phyloP scores from a whole-genome alignment of 1,284 basidiomycete genomes.

The Schizophyllum amplum region DNA sequence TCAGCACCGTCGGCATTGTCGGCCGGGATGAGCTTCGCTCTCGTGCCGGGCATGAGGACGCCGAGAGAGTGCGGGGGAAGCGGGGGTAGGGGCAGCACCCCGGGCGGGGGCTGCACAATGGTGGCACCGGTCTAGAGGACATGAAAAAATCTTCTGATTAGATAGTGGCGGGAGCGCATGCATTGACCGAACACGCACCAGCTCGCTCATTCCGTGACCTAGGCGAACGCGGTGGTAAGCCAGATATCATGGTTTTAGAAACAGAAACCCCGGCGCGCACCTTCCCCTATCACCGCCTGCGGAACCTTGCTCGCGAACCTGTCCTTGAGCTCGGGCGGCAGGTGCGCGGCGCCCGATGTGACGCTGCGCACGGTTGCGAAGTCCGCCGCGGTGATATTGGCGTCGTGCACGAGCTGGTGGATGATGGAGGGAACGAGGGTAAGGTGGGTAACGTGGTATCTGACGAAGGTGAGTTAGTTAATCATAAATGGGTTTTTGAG shows the following conservation, averaged over 20 bases:
- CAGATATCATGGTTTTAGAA: slow-evolving; percentile 6
- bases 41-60: slow-evolving; percentile 52
- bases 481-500: neutral
- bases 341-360: slow-evolving; percentile 56
- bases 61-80: slow-evolving; percentile 38
- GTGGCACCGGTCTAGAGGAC: neutral
- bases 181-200: slow-evolving; percentile 37
- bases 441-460: slow-evolving; percentile 32
- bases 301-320: too few relatives aligned
- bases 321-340: slow-evolving; percentile 45
- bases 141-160: neutral
- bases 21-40: slow-evolving; percentile 52
- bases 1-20: slow-evolving; percentile 45
- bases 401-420: slow-evolving; percentile 55
- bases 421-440: slow-evolving; percentile 56
- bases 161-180: neutral
- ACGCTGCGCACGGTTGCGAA: slow-evolving; percentile 41
- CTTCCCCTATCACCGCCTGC: slow-evolving; percentile 22
- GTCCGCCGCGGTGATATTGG: slow-evolving; percentile 36
- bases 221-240: neutral
- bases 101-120: neutral
- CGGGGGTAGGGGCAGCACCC: neutral
- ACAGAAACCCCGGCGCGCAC: slow-evolving; percentile 42
- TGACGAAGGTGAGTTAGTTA: neutral
- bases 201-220: slow-evolving; percentile 76